A percentile compares a stretch with the other conserved stretches of the same genome.
These are phyloP conservation scores for Daldinia bambusicola DNA, from an alignment of 495 filamentous ascomycete genomes.

Conservation along the genomic window DNA sequence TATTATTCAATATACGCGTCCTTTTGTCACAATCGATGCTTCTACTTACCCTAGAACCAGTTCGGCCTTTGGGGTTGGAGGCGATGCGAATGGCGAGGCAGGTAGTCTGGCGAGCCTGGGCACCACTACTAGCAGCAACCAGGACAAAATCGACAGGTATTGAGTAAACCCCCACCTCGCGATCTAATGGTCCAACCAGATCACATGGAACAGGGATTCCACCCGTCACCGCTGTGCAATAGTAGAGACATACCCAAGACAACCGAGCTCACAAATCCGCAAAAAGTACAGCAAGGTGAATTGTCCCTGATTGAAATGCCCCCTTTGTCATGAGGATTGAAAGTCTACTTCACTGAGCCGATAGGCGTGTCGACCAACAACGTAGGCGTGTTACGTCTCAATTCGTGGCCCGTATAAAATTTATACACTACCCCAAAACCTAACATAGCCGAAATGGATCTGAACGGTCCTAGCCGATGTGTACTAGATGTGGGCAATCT, in stretches of 20 bases:
- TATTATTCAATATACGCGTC: constrained; percentile 1
- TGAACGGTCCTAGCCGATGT: constrained; percentile 15
- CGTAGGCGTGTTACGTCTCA: constrained; percentile 12
- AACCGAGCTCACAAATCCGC: constrained; percentile 37
- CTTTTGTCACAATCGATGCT: constrained; percentile 7
- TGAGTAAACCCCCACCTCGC: constrained; percentile 37
- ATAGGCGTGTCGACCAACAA: constrained; percentile 6
- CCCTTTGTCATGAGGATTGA: constrained; percentile 1
- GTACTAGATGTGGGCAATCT: constrained; percentile 26
- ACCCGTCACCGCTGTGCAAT: constrained; percentile 43
- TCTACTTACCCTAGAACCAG: constrained; percentile 1
- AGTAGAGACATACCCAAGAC: constrained; percentile 44
- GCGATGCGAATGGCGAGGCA: constrained; percentile 25
- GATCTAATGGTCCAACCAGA: constrained; percentile 43
- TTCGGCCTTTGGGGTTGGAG: constrained; percentile 19
- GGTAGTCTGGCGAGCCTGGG: constrained; percentile 37
- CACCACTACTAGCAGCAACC: constrained; percentile 18
- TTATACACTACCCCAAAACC: constrained; percentile 2
- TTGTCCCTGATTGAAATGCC: constrained; percentile 12
- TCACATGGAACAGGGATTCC: constrained; percentile 32
- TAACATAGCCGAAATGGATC: constrained; percentile 14
- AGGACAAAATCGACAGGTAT: constrained; percentile 41
- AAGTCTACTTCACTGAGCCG: background rate
- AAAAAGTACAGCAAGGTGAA: constrained; percentile 27
- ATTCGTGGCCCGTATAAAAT: constrained; percentile 11